These are phyloP conservation scores for Salix caprea DNA, from an alignment of 345 rosid genomes.

Conservation along the genomic window DNA sequence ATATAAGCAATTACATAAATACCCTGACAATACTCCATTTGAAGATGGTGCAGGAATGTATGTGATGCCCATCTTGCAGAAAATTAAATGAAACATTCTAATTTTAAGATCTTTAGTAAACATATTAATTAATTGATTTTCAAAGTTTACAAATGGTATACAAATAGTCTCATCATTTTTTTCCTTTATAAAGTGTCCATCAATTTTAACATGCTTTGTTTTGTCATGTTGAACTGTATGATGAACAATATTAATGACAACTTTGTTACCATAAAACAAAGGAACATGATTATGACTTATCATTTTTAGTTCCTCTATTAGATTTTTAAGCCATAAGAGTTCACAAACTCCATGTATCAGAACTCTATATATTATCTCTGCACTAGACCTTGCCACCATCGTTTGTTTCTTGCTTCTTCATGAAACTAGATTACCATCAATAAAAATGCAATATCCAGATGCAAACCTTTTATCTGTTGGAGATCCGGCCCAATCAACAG, in stretches of 20 bases:
- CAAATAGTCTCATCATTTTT: neutral
- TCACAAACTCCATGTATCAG: neutral
- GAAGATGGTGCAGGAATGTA: neutral
- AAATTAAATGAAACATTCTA: neutral
- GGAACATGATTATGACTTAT: neutral
- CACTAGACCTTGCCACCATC: neutral
- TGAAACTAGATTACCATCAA: neutral
- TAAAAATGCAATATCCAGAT: neutral
- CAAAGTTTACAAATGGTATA: no score
- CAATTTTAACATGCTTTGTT: neutral
- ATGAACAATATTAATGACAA: neutral
- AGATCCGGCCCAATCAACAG: neutral
- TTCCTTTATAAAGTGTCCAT: neutral
- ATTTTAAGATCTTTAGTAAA: no score
- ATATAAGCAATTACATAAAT: no score
- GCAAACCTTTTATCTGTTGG: neutral
- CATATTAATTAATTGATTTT: no score
- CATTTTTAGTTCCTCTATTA: neutral
- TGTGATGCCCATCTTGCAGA: neutral
- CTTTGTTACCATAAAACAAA: neutral
- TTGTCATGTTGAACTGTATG: neutral
- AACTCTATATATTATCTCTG: neutral
- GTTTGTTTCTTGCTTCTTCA: neutral
- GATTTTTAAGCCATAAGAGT: neutral
- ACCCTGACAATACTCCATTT: no score